phyloP scores from a whole-genome alignment of 2,329 filamentous ascomycete species.

The Pseudogymnoascus verrucosus region DNA sequence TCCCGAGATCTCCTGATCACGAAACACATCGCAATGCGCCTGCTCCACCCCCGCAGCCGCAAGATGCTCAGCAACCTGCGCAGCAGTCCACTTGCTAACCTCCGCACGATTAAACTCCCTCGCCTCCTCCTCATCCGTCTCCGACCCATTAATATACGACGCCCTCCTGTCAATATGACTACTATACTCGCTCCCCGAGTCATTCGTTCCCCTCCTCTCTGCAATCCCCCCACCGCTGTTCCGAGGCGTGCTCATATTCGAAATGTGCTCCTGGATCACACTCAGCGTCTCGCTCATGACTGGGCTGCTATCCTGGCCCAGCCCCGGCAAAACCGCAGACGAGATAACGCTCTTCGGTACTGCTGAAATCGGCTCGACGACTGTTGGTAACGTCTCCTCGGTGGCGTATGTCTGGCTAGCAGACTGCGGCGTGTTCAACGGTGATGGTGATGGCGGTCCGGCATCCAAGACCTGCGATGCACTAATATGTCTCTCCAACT shows the following conservation, averaged over 20 bases:
- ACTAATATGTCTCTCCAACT: slow-evolving; percentile 25
- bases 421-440: slow-evolving; percentile 27
- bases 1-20: slow-evolving; percentile 91
- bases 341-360: slow-evolving; percentile 29
- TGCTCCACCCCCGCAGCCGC: slow-evolving; percentile 79
- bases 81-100: slow-evolving; percentile 71
- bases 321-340: slow-evolving; percentile 40
- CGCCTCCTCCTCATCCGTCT: slow-evolving; percentile 87
- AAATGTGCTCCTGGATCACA: slow-evolving; percentile 96
- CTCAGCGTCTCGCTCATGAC: slow-evolving; percentile 92
- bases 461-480: slow-evolving; percentile 17
- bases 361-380: slow-evolving; percentile 27
- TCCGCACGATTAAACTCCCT: slow-evolving; percentile 43
- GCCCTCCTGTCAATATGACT: slow-evolving; percentile 66
- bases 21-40: slow-evolving; percentile 86
- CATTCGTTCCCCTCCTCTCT: slow-evolving; percentile 50
- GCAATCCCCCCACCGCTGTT: slow-evolving; percentile 30
- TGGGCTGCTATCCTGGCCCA: slow-evolving; percentile 57
- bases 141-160: slow-evolving; percentile 88
- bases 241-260: slow-evolving; percentile 59
- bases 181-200: slow-evolving; percentile 88
- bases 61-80: slow-evolving; percentile 81
- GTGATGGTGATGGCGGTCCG: slow-evolving; percentile 33
- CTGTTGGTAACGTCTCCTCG: slow-evolving; percentile 12
- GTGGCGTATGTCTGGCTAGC: neutral